Base-by-base conservation (phyloP, 352 stramenopile genomes). In the Hyaloperonospora brassicae region DNA sequence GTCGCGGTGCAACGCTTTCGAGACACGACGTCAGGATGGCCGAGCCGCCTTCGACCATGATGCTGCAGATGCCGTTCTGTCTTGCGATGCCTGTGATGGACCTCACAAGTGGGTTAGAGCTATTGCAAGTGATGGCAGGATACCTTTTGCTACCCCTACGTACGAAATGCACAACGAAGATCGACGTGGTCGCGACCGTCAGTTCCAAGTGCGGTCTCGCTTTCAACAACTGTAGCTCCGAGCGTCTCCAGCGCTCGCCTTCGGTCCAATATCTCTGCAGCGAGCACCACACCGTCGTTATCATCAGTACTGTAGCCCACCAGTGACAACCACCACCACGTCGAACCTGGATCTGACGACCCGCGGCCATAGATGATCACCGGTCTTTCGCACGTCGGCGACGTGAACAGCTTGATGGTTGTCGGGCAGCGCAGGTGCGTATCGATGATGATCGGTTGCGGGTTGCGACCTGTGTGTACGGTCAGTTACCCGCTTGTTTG, bases 21-120 rank as follows among this genome's bases (percentile, higher is more conserved):
- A 92, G 53, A 46, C 79, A 88, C n/a, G 76, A 66, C n/a, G 78
- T 77, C 24, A 95, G 72, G 44, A 95, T 84, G 2, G 72, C 57
- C 1, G 83, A 73, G 9, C 85, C 85, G 21, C 85, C 85, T 72
- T 95, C 85, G 13, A 95, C 59, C 85, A 93, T 95, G 24, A 93
- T 50, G 42, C 72, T 90, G 5, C 51, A 36, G 42, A 93, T 62
- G 0, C 75, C 79, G 47, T 70, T 59, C 11, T 55, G 30, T 17
- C 60, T 64, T 10, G 78, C 49, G 0, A 75, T 52, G 34, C 61
- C 77, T 87, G 34, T 17, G n/a, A 7, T 50, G 5, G 23, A 42
- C 39, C 12, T 11, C 35, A 44, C 6, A 0, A 34, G 41, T 22
- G 24, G 12, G 42, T 44, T 43, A 53, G 9, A 2, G 8, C 27